phyloP scores from a whole-genome alignment of 2,329 filamentous ascomycete species.

The Colletotrichum neosansevieriae region DNA sequence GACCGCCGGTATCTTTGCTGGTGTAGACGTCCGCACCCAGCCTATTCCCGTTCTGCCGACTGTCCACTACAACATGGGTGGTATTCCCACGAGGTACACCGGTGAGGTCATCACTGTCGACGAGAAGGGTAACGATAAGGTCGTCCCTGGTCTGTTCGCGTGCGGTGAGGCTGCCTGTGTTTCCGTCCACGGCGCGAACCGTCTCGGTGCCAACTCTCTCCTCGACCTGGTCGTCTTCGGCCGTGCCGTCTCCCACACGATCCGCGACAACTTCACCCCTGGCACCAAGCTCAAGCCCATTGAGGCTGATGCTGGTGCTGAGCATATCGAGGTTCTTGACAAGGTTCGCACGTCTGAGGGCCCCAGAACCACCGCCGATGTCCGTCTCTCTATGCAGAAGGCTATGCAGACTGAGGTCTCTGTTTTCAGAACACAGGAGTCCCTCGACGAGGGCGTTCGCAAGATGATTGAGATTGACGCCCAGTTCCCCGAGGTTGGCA shows the following conservation, averaged over 20 bases:
- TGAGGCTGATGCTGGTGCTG: slow-evolving; percentile 86
- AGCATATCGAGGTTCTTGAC: slow-evolving; percentile 89
- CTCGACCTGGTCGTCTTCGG: slow-evolving; percentile 98
- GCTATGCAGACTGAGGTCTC: slow-evolving; percentile 97
- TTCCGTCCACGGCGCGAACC: slow-evolving; percentile 98
- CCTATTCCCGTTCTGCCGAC: slow-evolving; percentile 96
- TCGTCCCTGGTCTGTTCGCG: slow-evolving; percentile 94
- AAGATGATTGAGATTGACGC: slow-evolving; percentile 89
- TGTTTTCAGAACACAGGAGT: slow-evolving; percentile 96
- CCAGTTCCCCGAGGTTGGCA: slow-evolving; percentile 85
- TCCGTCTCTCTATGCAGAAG: slow-evolving; percentile 95
- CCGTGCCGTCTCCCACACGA: slow-evolving; percentile 95
- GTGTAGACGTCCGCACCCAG: slow-evolving; percentile 97
- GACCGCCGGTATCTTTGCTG: slow-evolving; percentile 96
- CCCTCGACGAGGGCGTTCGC: slow-evolving; percentile 90
- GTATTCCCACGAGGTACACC: slow-evolving; percentile 97
- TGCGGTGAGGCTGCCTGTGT: slow-evolving; percentile 98
- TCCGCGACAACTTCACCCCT: slow-evolving; percentile 92
- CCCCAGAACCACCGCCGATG: slow-evolving; percentile 87
- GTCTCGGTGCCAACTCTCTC: slow-evolving; percentile 97
- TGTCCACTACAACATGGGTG: slow-evolving; percentile 99
- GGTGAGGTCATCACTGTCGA: slow-evolving; percentile 95
- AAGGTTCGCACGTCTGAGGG: slow-evolving; percentile 86
- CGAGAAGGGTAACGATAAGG: slow-evolving; percentile 86
- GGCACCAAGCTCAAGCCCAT: slow-evolving; percentile 84